phyloP scores from a whole-genome alignment of 495 filamentous ascomycete genomes.

The Sabuloglossum arenarium region DNA sequence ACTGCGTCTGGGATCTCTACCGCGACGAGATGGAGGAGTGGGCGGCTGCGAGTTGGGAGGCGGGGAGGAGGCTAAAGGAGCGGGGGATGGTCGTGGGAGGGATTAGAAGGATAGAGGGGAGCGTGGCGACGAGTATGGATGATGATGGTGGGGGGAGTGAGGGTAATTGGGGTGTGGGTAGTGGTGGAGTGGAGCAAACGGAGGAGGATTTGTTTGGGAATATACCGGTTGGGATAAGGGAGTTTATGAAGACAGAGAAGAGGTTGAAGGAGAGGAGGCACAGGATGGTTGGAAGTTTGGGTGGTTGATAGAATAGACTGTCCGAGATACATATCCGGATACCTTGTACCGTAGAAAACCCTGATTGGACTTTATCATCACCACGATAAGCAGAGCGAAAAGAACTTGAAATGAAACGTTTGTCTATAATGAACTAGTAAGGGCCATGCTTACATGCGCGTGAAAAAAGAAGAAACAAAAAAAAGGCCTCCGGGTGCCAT shows the following conservation, averaged over 20 bases:
- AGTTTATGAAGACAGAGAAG: conserved; percentile 97
- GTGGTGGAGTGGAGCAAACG: not conserved
- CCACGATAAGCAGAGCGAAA: no score
- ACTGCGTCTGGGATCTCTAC: conserved; percentile 90
- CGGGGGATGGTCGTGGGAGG: conserved; percentile 20
- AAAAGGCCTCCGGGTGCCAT: no score
- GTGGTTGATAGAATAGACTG: not conserved
- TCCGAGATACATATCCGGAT: no score
- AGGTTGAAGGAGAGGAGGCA: conserved; percentile 44
- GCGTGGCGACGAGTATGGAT: conserved; percentile 35
- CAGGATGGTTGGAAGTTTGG: conserved; percentile 12
- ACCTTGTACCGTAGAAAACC: no score
- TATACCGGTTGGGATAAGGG: conserved; percentile 80
- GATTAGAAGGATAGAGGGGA: no score
- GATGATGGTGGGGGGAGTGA: conserved; percentile 63
- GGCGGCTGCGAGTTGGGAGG: conserved; percentile 37
- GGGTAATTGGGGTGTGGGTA: conserved; percentile 36
- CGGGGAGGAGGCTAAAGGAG: conserved; percentile 23
- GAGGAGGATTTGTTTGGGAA: conserved; percentile 47
- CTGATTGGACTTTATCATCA: no score
- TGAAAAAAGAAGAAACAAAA: no score
- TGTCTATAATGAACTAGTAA: no score
- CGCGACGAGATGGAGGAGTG: conserved; percentile 82
- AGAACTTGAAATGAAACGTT: no score
- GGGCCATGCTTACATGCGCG: no score